phyloP scores from a whole-genome alignment of 805 yeast genomes.

The Soucietia sequanensis region DNA sequence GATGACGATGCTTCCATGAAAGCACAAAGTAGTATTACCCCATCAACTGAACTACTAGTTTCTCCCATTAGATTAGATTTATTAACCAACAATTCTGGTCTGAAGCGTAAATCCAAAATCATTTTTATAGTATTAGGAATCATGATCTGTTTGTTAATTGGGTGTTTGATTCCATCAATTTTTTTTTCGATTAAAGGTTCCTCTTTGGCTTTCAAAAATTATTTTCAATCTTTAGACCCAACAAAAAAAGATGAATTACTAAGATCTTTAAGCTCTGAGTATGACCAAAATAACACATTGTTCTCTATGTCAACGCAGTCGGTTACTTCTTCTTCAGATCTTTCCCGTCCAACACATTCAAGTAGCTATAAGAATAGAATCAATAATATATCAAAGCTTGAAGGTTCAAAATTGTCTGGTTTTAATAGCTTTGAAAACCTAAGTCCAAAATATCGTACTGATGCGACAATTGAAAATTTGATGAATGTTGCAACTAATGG shows the following conservation, averaged over 20 bases:
- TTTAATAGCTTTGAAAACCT: conserved; percentile 21
- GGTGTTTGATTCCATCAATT: conserved; percentile 19
- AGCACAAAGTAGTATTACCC: neutral
- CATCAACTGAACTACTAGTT: neutral
- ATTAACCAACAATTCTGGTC: too few relatives aligned
- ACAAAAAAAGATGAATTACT: too few relatives aligned
- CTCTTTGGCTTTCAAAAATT: conserved; percentile 1
- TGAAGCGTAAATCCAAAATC: too few relatives aligned
- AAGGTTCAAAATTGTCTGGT: conserved; percentile 9
- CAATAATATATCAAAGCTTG: neutral
- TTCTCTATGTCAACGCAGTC: too few relatives aligned
- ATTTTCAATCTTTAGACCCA: neutral
- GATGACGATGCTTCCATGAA: conserved; percentile 7
- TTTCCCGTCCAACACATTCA: too few relatives aligned
- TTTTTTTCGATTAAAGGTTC: conserved; percentile 7
- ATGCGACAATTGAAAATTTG: conserved; percentile 32
- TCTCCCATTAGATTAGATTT: neutral
- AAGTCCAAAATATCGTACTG: conserved; percentile 28
- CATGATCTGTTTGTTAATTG: too few relatives aligned
- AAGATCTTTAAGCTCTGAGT: too few relatives aligned
- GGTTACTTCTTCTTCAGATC: too few relatives aligned
- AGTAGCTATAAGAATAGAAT: neutral
- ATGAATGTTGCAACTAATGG: conserved; percentile 30
- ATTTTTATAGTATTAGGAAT: too few relatives aligned
- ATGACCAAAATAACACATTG: too few relatives aligned